These are phyloP conservation scores for Penicillium cinerascens DNA, from an alignment of 495 filamentous ascomycete species.

Conservation along the genomic window DNA sequence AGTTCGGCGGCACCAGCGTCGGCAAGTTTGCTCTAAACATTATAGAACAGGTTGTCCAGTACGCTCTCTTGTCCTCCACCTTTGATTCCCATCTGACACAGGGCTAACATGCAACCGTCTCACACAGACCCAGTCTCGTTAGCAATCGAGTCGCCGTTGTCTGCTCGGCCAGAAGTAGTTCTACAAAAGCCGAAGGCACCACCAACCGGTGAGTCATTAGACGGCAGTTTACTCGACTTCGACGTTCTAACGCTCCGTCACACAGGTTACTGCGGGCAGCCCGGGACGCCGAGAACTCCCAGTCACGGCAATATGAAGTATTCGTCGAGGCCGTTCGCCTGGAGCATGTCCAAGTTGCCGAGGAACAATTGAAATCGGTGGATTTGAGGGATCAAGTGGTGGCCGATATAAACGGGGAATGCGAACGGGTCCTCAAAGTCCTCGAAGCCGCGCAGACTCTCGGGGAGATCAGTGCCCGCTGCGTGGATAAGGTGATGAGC, in stretches of 20 bases:
- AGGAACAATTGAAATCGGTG: constrained; percentile 55
- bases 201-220: constrained; percentile 79
- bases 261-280: constrained; percentile 65
- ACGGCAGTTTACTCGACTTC: not conserved
- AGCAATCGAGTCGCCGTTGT: constrained; percentile 77
- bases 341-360: constrained; percentile 68
- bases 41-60: constrained; percentile 71
- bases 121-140: constrained; percentile 58
- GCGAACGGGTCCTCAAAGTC: constrained; percentile 55
- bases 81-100: not conserved
- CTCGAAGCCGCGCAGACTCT: constrained; percentile 58
- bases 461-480: constrained; percentile 71
- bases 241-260: constrained; percentile 2
- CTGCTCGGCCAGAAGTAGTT: constrained; percentile 87
- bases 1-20: constrained; percentile 76
- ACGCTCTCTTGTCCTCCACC: constrained; percentile 17
- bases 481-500: constrained; percentile 85
- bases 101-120: constrained; percentile 12
- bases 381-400: constrained; percentile 56
- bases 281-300: constrained; percentile 59
- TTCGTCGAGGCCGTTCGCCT: constrained; percentile 70
- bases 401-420: constrained; percentile 69
- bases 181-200: constrained; percentile 86
- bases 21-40: constrained; percentile 69
- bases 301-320: constrained; percentile 58